These are phyloP conservation scores for Dorcoceras hygrometricum DNA, from an alignment of 257 asterid genomes.

Conservation along the genomic window DNA sequence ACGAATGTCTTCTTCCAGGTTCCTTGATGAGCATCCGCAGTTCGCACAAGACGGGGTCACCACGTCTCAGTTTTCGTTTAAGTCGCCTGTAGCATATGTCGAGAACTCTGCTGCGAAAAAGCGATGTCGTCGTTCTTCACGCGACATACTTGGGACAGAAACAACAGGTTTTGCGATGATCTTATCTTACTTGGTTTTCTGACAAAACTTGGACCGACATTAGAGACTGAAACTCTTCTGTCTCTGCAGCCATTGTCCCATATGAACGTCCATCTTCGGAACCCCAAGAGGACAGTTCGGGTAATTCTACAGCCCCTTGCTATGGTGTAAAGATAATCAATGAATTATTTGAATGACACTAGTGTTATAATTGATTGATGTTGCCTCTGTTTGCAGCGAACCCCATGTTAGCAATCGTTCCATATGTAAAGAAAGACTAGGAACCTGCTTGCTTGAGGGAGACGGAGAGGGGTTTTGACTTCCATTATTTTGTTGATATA, in stretches of 20 bases:
- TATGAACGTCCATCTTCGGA: too few relatives aligned
- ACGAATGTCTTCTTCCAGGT: conserved; percentile 30
- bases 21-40: conserved; percentile 50
- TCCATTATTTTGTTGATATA: too few relatives aligned
- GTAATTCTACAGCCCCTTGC: too few relatives aligned
- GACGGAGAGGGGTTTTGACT: neutral
- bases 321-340: too few relatives aligned
- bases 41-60: conserved; percentile 37
- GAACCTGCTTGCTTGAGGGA: neutral
- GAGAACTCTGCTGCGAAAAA: conserved; percentile 53
- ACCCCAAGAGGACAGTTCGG: too few relatives aligned
- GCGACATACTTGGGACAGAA: conserved; percentile 19
- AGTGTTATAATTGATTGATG: neutral
- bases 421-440: neutral
- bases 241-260: too few relatives aligned
- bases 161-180: conserved; percentile 21
- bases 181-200: neutral
- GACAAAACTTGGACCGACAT: too few relatives aligned
- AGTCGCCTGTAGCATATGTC: conserved; percentile 59
- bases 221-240: too few relatives aligned
- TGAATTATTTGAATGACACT: too few relatives aligned
- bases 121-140: conserved; percentile 24
- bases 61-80: conserved; percentile 55
- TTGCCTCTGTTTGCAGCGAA: neutral
- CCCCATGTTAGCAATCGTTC: neutral